phyloP scores from a whole-genome alignment of 2,329 filamentous ascomycete genomes.

The Decorospora gaudefroyi region DNA sequence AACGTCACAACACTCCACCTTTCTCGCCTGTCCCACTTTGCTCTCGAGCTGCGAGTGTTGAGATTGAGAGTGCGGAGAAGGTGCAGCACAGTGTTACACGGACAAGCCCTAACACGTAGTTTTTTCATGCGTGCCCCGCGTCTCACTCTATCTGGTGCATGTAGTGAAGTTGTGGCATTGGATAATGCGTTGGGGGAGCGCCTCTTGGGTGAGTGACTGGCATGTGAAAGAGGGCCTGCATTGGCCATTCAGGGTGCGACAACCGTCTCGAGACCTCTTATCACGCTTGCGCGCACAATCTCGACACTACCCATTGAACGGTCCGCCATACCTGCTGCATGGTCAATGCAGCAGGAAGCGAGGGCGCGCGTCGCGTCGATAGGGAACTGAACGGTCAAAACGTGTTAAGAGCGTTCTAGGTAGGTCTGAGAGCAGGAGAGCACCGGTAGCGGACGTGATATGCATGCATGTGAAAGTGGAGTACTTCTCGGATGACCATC shows the following conservation, averaged over 20 bases:
- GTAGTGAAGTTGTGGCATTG: constrained; percentile 22
- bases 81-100: constrained; percentile 6
- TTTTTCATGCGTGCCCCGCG: constrained; percentile 11
- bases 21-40: too few species aligned
- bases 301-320: constrained; percentile 6
- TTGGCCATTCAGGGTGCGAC: constrained; percentile 16
- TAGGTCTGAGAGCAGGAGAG: constrained; percentile 6
- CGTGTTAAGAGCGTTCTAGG: constrained; percentile 14
- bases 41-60: too few species aligned
- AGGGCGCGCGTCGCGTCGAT: constrained; percentile 13
- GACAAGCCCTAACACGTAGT: constrained; percentile 6
- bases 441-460: constrained; percentile 1
- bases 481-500: background rate
- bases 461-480: constrained; percentile 31
- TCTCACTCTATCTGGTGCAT: constrained; percentile 7
- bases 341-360: constrained; percentile 10
- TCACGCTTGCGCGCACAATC: constrained; percentile 5
- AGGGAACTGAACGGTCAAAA: constrained; percentile 7
- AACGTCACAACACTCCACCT: background rate
- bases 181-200: constrained; percentile 21
- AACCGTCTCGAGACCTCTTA: constrained; percentile 10
- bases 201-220: constrained; percentile 13
- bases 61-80: constrained; percentile 4
- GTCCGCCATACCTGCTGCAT: constrained; percentile 19
- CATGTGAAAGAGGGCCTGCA: constrained; percentile 32